A percentile compares a stretch with the other conserved stretches of the same genome.
Evolutionary conservation across 164 flowering plant species (phyloP).

Genomic region (Chimonanthus praecox): DNA sequence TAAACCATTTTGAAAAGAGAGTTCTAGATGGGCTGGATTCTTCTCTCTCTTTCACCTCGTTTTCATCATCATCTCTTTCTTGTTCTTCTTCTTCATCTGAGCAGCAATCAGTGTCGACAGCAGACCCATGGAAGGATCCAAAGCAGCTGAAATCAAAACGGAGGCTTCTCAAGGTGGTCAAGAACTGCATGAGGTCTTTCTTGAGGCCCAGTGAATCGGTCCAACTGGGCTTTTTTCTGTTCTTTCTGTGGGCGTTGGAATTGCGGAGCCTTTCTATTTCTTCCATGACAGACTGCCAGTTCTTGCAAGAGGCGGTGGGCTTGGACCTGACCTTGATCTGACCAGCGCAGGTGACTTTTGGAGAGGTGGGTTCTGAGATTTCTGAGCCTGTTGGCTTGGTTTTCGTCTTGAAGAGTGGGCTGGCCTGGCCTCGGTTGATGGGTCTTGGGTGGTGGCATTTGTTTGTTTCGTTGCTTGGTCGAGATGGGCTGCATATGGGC

Average conservation of each 20-base stretch:
- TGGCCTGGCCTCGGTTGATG: slow-evolving; percentile 26
- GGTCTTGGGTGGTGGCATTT: slow-evolving; percentile 36
- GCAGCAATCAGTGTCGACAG: slow-evolving; percentile 11
- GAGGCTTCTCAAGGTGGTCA: slow-evolving; percentile 54
- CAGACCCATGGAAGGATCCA: slow-evolving; percentile 47
- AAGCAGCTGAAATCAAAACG: slow-evolving; percentile 76
- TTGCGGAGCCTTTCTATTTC: slow-evolving; percentile 82
- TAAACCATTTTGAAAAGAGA: slow-evolving; percentile 76
- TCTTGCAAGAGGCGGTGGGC: slow-evolving; percentile 44
- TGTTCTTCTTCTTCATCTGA: slow-evolving; percentile 49
- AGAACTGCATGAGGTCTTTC: slow-evolving; percentile 73
- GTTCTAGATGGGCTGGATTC: slow-evolving; percentile 30
- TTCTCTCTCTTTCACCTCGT: slow-evolving; percentile 20
- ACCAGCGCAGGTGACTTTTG: slow-evolving; percentile 94
- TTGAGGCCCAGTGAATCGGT: slow-evolving; percentile 59
- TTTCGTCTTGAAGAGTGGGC: slow-evolving; percentile 61
- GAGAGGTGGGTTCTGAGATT: slow-evolving; percentile 69
- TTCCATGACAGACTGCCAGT: slow-evolving; percentile 93
- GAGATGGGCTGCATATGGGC: slow-evolving; percentile 74
- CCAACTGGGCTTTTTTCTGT: slow-evolving; percentile 48
- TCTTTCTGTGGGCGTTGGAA: slow-evolving; percentile 14
- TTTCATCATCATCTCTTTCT: slow-evolving; percentile 20
- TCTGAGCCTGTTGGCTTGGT: slow-evolving; percentile 39
- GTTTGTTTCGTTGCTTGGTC: slow-evolving; percentile 32
- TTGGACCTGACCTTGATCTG: slow-evolving; percentile 73